These are phyloP conservation scores for Priceomyces castillae DNA, from an alignment of 805 yeast species.

Conservation along the genomic window DNA sequence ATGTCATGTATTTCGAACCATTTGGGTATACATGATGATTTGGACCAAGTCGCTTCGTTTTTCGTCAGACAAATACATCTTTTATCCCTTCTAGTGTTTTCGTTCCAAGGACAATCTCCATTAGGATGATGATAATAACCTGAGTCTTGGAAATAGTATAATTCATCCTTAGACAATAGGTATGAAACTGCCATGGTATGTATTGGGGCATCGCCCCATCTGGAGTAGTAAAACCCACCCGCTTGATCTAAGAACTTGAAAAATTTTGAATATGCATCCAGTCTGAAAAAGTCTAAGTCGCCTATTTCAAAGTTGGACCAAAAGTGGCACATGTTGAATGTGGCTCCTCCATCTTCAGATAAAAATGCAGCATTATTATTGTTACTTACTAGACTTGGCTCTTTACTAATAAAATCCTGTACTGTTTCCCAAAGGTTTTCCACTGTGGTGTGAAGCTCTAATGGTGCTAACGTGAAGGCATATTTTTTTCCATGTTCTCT, in stretches of 20 bases:
- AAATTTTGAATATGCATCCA: slow-evolving; percentile 52
- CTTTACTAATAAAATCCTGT: slow-evolving; percentile 8
- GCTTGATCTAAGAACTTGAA: slow-evolving; percentile 57
- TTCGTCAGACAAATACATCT: slow-evolving; percentile 66
- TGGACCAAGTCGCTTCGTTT: slow-evolving; percentile 68
- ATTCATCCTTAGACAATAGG: slow-evolving; percentile 59
- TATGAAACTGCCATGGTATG: slow-evolving; percentile 74
- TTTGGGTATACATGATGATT: slow-evolving; percentile 62
- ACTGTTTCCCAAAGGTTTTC: slow-evolving; percentile 21
- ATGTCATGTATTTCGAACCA: slow-evolving; percentile 25
- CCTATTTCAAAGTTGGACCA: slow-evolving; percentile 76
- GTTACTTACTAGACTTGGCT: slow-evolving; percentile 8
- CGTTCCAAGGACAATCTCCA: slow-evolving; percentile 68
- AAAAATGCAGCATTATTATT: slow-evolving; percentile 17
- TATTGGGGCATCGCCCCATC: slow-evolving; percentile 91
- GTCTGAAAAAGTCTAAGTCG: slow-evolving; percentile 65
- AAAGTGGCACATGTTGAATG: slow-evolving; percentile 69
- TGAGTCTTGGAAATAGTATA: slow-evolving; percentile 71
- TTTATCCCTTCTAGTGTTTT: slow-evolving; percentile 44
- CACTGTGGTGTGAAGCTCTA: slow-evolving; percentile 20
- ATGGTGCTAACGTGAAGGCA: slow-evolving; percentile 22
- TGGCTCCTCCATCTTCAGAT: slow-evolving; percentile 14
- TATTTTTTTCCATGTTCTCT: slow-evolving; percentile 20
- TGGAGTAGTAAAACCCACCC: slow-evolving; percentile 76
- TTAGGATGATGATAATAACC: slow-evolving; percentile 79